These are phyloP conservation scores for Plasmodium vinckei DNA, from an alignment of 169 alveolate species.

Conservation along the genomic window DNA sequence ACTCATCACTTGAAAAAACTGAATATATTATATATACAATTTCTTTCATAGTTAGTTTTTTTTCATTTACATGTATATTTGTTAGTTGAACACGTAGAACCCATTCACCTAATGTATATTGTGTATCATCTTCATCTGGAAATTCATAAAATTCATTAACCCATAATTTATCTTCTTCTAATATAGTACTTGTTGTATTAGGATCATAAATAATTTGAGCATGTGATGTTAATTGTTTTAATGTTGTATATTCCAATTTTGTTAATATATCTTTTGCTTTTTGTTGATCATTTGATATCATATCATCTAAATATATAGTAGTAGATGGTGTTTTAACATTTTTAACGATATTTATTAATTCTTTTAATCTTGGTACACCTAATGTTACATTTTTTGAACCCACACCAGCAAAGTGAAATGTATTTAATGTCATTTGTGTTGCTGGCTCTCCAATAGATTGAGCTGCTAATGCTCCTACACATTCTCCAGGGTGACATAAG, in stretches of 20 bases:
- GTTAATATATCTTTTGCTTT: conserved; percentile 95
- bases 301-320: conserved; percentile 93
- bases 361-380: conserved; percentile 99
- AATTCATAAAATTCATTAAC: conserved; percentile 96
- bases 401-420: conserved; percentile 99
- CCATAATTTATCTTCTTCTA: conserved; percentile 94
- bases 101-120: conserved; percentile 94
- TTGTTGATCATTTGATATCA: conserved; percentile 91
- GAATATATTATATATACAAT: conserved; percentile 92
- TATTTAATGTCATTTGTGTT: conserved; percentile 99
- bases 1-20: conserved; percentile 91
- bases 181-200: conserved; percentile 94
- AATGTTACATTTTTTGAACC: conserved; percentile 99
- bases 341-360: conserved; percentile 98
- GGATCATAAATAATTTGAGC: conserved; percentile 98
- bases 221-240: conserved; percentile 93
- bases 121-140: conserved; percentile 94
- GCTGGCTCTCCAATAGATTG: conserved; percentile 99
- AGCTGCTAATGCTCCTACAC: conserved; percentile 99
- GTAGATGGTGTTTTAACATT: conserved; percentile 98
- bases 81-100: conserved; percentile 96
- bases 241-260: conserved; percentile 95
- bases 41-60: conserved; percentile 95
- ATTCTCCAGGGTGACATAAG: conserved; percentile 99
- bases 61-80: conserved; percentile 95